Base-by-base conservation (phyloP, 441 rosid species). In the Adansonia grandidieri region DNA sequence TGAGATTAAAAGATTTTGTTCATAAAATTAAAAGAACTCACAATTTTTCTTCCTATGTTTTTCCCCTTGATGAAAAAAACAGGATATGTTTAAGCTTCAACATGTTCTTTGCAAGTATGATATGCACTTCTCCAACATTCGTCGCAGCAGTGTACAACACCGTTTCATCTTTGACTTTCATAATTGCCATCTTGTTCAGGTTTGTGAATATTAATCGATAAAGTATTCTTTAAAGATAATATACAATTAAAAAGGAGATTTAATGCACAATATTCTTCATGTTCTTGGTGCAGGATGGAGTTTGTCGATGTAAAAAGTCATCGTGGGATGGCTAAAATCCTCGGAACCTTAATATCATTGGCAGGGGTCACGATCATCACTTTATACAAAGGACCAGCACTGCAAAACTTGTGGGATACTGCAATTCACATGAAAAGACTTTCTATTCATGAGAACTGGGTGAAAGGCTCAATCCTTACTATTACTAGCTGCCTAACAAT, bases 21-120 rank as follows among this genome's bases (percentile, higher is more conserved):
- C 42, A 19, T 20, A 57, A 5, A 13, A 5, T 42, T 15, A 37
- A 42, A 58, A 57, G 50, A 53, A 73, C 65, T 73, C 24, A 58
- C 50, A 14, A 20, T 24, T 19, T 40, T 48, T n/a, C 68, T 58
- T 67, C 32, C 69, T 53, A 24, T 62, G 24, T 69, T 51, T 77
- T 68, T 24, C 14, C 4, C 13, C n/a, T 42, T 77, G 24, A 10
- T 24, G 47, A 3, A 56, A 15, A 47, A 45, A 19, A 67, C 84
- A 83, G 87, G 76, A 77, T 81, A 1, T 79, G 84, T 32, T 72
- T 82, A 80, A 85, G 87, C 42, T 81, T 85, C 32, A 91, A 90
- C 82, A 83, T 87, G 94, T 88, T 88, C 78, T 92, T 85, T 64
- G 85, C 84, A 65, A 89, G 94, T 83, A 69, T 92, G 85, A 89